phyloP scores from a whole-genome alignment of 805 yeast species.

The Yarrowia divulgata region DNA sequence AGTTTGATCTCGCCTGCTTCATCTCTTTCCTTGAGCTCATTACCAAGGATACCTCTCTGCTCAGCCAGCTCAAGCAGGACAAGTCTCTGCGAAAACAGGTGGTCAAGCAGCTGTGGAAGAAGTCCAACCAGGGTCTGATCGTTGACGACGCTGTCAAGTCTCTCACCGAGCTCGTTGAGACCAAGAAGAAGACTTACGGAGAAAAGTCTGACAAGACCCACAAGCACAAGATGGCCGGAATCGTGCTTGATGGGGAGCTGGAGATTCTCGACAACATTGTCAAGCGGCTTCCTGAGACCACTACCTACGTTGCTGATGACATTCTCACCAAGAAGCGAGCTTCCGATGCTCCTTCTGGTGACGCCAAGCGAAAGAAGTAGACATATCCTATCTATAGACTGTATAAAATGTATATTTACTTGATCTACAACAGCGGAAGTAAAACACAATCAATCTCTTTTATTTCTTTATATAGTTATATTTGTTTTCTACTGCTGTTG shows the following conservation, averaged over 20 bases:
- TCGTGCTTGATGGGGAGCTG: conserved; percentile 24
- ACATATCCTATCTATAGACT: not conserved
- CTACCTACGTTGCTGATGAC: conserved; percentile 18
- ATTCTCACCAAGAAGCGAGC: conserved; percentile 25
- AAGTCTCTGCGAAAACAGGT: conserved; percentile 33
- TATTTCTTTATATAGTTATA: conserved; percentile 3
- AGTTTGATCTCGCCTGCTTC: conserved; percentile 40
- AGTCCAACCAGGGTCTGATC: conserved; percentile 40
- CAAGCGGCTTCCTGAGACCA: conserved; percentile 18
- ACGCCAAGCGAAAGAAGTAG: conserved; percentile 26
- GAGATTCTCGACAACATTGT: conserved; percentile 25
- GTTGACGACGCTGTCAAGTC: conserved; percentile 40
- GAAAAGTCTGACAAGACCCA: conserved; percentile 17
- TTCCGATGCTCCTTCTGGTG: not conserved
- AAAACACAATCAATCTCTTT: not conserved
- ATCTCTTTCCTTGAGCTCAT: conserved; percentile 17
- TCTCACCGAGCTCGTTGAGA: not conserved
- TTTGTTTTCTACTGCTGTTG: not conserved
- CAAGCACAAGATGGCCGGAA: conserved; percentile 8
- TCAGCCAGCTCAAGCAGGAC: conserved; percentile 13
- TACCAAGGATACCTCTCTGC: conserved; percentile 7
- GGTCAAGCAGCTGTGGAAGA: conserved; percentile 38
- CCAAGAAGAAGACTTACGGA: conserved; percentile 18
- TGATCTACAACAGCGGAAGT: not conserved
- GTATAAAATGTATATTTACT: not conserved